phyloP scores from a whole-genome alignment of 371 early-diverging fungal species.

The Saksenaea vasiformis region DNA sequence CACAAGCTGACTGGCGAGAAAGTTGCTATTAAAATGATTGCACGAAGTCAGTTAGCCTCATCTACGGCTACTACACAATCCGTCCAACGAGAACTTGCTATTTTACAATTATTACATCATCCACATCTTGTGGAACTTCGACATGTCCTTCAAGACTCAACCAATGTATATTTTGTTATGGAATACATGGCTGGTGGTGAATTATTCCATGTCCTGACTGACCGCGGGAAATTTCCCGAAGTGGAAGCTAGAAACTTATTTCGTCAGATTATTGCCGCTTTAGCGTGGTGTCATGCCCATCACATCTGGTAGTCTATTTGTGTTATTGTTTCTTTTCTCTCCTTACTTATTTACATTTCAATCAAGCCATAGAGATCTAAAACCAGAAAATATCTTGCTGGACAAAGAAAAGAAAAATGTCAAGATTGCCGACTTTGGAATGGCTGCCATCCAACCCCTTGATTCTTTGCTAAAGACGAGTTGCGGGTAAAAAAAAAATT shows the following conservation, averaged over 20 bases:
- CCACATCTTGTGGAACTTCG: conserved; percentile 84
- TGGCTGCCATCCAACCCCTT: conserved; percentile 72
- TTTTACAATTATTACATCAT: conserved; percentile 89
- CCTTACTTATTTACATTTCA: neutral
- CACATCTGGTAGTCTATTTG: conserved; percentile 67
- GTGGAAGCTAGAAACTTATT: conserved; percentile 85
- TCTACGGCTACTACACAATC: conserved; percentile 64
- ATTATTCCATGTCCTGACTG: conserved; percentile 88
- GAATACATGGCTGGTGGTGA: conserved; percentile 96
- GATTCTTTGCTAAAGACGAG: conserved; percentile 71
- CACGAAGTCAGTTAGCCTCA: conserved; percentile 57
- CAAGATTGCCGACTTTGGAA: conserved; percentile 86
- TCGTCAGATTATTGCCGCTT: conserved; percentile 88
- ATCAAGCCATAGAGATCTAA: conserved; percentile 57
- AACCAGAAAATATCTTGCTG: conserved; percentile 76
- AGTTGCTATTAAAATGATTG: conserved; percentile 90
- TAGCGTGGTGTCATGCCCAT: conserved; percentile 92
- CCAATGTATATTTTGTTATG: conserved; percentile 85
- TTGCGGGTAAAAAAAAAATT: conserved; percentile 60
- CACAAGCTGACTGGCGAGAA: conserved; percentile 72
- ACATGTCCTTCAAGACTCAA: conserved; percentile 78
- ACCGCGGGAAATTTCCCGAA: conserved; percentile 83
- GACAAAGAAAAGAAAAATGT: conserved; percentile 67
- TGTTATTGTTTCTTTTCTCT: neutral
- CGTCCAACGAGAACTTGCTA: conserved; percentile 88